Evolutionary conservation across 1,139 yeast genomes (phyloP).

Genomic region (Blastobotrys illinoisensis): DNA sequence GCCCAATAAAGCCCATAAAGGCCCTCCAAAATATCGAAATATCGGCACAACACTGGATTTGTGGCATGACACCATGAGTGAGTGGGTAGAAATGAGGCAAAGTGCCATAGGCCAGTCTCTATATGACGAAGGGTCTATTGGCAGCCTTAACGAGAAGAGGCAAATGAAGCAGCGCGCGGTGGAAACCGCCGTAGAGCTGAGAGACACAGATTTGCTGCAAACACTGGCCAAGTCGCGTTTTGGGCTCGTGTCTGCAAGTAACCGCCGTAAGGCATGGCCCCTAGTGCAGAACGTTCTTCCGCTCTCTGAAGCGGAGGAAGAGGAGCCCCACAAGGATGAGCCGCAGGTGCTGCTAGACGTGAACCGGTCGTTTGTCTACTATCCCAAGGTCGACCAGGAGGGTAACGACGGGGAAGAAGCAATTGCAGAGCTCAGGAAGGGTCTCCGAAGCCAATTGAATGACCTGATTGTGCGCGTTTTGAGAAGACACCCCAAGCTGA

Average conservation of each 20-base stretch:
- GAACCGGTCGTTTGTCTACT: conserved; percentile 53
- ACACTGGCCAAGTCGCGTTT: conserved; percentile 42
- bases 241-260: conserved; percentile 43
- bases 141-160: conserved; percentile 33
- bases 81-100: conserved; percentile 49
- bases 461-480: conserved; percentile 51
- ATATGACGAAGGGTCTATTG: conserved; percentile 42
- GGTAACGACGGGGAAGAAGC: conserved; percentile 21
- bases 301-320: neutral
- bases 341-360: conserved; percentile 76
- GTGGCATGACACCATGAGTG: conserved; percentile 1
- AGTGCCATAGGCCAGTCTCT: conserved; percentile 46
- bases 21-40: neutral
- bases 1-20: neutral
- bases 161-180: conserved; percentile 40
- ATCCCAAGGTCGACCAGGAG: conserved; percentile 19
- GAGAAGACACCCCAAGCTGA: conserved; percentile 53
- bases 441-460: conserved; percentile 40
- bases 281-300: conserved; percentile 4
- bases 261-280: conserved; percentile 32
- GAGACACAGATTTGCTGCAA: conserved; percentile 28
- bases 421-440: conserved; percentile 4
- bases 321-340: conserved; percentile 56
- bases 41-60: neutral
- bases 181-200: conserved; percentile 35